These are phyloP conservation scores for Schrenkiella parvula DNA, from an alignment of 345 rosid species.

Conservation along the genomic window DNA sequence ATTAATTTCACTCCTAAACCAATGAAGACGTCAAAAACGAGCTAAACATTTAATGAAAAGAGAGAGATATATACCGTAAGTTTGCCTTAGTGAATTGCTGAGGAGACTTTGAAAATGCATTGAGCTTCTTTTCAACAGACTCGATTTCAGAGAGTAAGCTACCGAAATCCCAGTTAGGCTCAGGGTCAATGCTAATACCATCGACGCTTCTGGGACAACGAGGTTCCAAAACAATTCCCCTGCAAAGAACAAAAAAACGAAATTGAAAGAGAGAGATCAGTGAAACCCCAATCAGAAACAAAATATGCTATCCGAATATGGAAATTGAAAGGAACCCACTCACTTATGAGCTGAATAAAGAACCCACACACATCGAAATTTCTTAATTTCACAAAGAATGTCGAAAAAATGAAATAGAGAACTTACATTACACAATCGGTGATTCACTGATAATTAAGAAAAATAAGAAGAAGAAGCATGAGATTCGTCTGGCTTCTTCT, in stretches of 20 bases:
- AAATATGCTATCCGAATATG: neutral
- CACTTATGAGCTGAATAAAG: neutral
- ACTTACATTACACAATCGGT: conserved; percentile 16
- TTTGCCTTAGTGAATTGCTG: conserved; percentile 44
- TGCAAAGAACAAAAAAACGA: conserved; percentile 10
- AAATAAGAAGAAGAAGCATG: neutral
- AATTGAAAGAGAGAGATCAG: neutral
- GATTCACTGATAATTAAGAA: neutral
- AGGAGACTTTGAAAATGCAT: conserved; percentile 35
- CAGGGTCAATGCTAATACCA: conserved; percentile 62
- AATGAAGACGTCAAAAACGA: neutral
- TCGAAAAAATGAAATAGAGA: neutral
- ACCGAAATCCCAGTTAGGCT: conserved; percentile 70
- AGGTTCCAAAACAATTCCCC: conserved; percentile 67
- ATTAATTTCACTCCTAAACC: neutral
- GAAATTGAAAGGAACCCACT: neutral
- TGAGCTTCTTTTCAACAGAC: conserved; percentile 63
- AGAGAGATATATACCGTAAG: conserved; percentile 35
- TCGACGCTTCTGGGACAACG: conserved; percentile 52
- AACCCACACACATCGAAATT: neutral
- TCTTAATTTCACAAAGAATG: neutral
- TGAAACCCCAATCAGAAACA: neutral
- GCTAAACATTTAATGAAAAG: neutral
- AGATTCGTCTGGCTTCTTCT: neutral
- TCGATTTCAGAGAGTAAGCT: conserved; percentile 54